Conservation (phyloP, 768 basidiomycete species). For the Termitomyces sp. region DNA sequence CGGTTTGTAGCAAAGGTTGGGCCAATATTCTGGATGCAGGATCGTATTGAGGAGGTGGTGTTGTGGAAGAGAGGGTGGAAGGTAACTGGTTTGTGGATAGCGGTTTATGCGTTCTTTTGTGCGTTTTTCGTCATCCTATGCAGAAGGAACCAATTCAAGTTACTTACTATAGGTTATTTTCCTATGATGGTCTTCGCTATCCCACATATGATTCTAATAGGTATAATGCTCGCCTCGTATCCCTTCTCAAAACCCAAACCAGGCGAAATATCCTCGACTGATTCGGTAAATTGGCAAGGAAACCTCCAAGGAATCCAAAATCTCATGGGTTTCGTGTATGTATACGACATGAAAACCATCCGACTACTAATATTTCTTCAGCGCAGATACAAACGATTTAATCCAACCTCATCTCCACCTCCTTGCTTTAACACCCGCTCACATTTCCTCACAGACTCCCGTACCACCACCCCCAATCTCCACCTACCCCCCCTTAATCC, state of each 20-base stretch:
- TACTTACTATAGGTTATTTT: slow-evolving; percentile 57
- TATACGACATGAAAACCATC: slow-evolving; percentile 4
- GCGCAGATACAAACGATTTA: slow-evolving; percentile 59
- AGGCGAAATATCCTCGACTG: slow-evolving; percentile 32
- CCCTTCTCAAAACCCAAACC: slow-evolving; percentile 36
- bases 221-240: slow-evolving; percentile 64
- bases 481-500: slow-evolving; percentile 50
- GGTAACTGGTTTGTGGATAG: slow-evolving; percentile 72
- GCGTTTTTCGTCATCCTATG: slow-evolving; percentile 19
- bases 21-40: slow-evolving; percentile 87
- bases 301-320: slow-evolving; percentile 91
- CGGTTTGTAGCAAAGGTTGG: slow-evolving; percentile 75
- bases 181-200: slow-evolving; percentile 69
- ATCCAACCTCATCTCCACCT: slow-evolving; percentile 48
- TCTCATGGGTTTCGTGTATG: slow-evolving; percentile 81
- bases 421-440: slow-evolving; percentile 46
- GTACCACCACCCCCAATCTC: slow-evolving; percentile 25
- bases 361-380: slow-evolving; percentile 21
- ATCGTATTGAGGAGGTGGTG: slow-evolving; percentile 80
- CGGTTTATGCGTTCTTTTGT: slow-evolving; percentile 79
- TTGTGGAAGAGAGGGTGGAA: slow-evolving; percentile 79
- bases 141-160: neutral
- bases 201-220: slow-evolving; percentile 60
- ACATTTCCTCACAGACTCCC: slow-evolving; percentile 26
- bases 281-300: slow-evolving; percentile 76